phyloP scores from a whole-genome alignment of 495 filamentous ascomycete genomes.

The Coniosporium apollinis region DNA sequence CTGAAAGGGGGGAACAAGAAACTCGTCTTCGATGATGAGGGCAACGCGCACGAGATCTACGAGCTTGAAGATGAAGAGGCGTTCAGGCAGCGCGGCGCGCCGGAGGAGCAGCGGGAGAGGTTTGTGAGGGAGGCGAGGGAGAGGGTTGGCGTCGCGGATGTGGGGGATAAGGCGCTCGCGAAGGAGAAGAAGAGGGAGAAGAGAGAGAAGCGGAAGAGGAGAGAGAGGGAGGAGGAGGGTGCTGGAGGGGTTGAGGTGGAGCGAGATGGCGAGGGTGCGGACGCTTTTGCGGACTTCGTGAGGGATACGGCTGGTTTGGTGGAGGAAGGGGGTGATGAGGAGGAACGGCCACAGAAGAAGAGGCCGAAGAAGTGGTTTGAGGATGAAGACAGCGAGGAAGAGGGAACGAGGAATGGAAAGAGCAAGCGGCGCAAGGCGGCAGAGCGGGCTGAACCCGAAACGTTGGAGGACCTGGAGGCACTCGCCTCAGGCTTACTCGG shows the following conservation, averaged over 20 bases:
- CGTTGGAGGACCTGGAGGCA: constrained; percentile 76
- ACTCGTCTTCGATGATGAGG: constrained; percentile 84
- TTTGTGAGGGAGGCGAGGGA: constrained; percentile 61
- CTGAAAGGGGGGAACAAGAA: constrained; percentile 71
- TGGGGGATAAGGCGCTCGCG: constrained; percentile 61
- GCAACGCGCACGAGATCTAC: constrained; percentile 66
- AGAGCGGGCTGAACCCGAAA: constrained; percentile 65
- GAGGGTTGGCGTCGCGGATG: constrained; percentile 60
- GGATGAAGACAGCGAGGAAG: constrained; percentile 13
- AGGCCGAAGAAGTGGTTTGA: constrained; percentile 30
- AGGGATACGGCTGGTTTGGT: constrained; percentile 27
- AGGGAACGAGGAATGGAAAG: constrained; percentile 20
- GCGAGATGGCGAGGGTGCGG: constrained; percentile 7
- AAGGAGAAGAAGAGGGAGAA: constrained; percentile 73
- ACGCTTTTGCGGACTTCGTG: constrained; percentile 17
- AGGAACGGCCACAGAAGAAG: constrained; percentile 13
- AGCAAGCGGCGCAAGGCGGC: constrained; percentile 28
- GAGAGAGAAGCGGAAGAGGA: constrained; percentile 66
- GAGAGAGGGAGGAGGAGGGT: constrained; percentile 41
- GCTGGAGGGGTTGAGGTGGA: constrained; percentile 15
- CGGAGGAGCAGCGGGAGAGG: constrained; percentile 51
- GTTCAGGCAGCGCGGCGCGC: constrained; percentile 57
- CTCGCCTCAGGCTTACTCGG: constrained; percentile 67
- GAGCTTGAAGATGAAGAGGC: constrained; percentile 68
- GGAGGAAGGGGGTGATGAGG: constrained; percentile 21